These are phyloP conservation scores for Chlorella sorokiniana DNA, from an alignment of 139 green algal genomes.

Conservation along the genomic window DNA sequence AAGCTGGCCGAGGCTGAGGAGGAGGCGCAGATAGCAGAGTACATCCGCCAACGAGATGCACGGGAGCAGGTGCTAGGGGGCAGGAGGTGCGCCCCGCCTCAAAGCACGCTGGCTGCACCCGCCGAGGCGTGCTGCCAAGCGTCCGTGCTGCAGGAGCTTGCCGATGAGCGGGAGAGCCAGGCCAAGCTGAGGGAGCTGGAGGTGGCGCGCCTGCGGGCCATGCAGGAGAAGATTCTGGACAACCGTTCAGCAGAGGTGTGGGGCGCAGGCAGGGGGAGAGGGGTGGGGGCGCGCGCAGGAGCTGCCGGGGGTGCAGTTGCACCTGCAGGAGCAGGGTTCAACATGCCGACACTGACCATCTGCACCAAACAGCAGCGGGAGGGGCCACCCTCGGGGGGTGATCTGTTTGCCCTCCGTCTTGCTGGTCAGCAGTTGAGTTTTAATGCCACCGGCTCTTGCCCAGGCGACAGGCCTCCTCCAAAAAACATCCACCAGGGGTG, in stretches of 20 bases:
- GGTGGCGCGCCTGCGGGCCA: conserved; percentile 31
- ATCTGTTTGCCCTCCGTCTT: too few species aligned
- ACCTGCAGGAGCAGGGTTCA: too few species aligned
- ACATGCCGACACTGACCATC: too few species aligned
- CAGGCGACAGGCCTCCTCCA: too few species aligned
- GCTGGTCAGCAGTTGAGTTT: too few species aligned
- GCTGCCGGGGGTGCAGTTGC: too few species aligned
- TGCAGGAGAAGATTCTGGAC: conserved; percentile 39
- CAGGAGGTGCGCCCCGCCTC: too few species aligned
- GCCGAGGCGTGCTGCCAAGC: not conserved
- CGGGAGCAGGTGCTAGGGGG: conserved; percentile 31
- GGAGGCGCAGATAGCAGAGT: conserved; percentile 17
- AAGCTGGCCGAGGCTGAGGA: conserved; percentile 13
- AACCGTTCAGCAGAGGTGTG: conserved; percentile 16
- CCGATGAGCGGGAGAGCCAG: conserved; percentile 24
- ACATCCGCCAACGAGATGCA: conserved; percentile 11
- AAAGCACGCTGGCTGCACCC: not conserved
- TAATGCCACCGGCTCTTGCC: too few species aligned
- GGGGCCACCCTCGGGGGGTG: too few species aligned
- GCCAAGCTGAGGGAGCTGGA: conserved; percentile 38
- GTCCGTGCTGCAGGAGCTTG: conserved; percentile 18
- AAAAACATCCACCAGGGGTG: too few species aligned
- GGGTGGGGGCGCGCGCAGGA: too few species aligned
- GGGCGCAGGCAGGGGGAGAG: not conserved
- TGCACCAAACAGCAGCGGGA: too few species aligned